Base-by-base conservation (phyloP, 306 rosid genomes). In the Erythrophleum fordii region DNA sequence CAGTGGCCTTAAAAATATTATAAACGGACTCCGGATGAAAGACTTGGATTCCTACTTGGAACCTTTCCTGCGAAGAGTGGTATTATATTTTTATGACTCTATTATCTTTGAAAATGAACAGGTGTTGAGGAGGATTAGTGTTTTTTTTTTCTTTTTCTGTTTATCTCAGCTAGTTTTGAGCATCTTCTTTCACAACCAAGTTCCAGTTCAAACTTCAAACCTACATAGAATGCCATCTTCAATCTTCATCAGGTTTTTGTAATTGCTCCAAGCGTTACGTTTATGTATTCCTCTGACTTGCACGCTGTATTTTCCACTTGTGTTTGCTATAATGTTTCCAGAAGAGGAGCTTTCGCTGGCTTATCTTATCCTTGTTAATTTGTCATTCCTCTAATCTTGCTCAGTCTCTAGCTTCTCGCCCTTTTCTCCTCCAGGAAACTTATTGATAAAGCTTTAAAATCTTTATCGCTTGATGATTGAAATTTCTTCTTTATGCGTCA, bases 41-140 rank as follows among this genome's bases (percentile, higher is more conserved):
- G 85, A 61, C 25, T 25, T 28, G 6, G 17, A 10, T 18, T 76
- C 75, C 28, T 23, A 25, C 74, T 62, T 69, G 39, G 93, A 92
- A 82, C 46, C 48, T 77, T 73, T 89, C 64, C 0, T 92, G 20
- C 79, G 90, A 55, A 29, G 18, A 66, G 76, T 89, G 88, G 94
- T 92, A 82, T 25, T 11, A 51, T 83, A 14, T 59, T 37, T 60
- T 18, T 26, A 48, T 42, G 28, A 77, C 5, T 60, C 75, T 69
- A 51, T 66, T 35, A 64, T 74, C n/a, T 69, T 42, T 35, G 39
- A 44, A 61, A 20, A 35, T 28, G 9, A 34, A 39, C 1, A 5
- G 69, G 76, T 66, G 46, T 69, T 42, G 39, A 53, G n/a, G 26
- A 75, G 20, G 3, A n/a, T 74, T 46, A 3, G 12, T 69, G 39